Base-by-base conservation (phyloP, 768 basidiomycete species). In the Royoungia palumana region DNA sequence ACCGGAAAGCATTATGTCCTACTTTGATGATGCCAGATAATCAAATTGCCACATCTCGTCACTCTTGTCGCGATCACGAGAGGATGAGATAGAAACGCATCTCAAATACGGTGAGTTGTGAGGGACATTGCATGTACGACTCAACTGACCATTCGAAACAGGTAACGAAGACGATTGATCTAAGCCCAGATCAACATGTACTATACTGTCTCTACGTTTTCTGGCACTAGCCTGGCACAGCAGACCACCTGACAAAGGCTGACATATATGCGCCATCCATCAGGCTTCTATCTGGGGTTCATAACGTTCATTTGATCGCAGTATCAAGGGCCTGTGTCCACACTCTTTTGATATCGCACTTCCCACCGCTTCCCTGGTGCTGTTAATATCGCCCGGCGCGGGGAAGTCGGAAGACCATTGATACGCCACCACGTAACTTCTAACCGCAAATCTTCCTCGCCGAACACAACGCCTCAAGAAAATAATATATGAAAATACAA, bases 201-300 rank as follows among this genome's bases (percentile, higher is more conserved):
- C 27, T 13, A 13, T 28, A 6, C 27, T 5, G 27, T 28, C 11
- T 28, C 30, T 32, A 13, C 6, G 30, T 21, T 21, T n/a, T 6
- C 12, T 12, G 11, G 27, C 17, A 19, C 17, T 6, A 9, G 17
- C 32, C 14, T 44, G 34, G 39, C 8, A 4, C 19, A 13, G 13
- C 9, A 8, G 35, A 24, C 25, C 50, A 27, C 19, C 43, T 39
- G 47, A 42, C 34, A n/a, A n/a, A n/a, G n/a, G n/a, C n/a, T n/a
- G n/a, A n/a, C n/a, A n/a, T n/a, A 11, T 21, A 32, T 20, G 11
- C 24, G n/a, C 25, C n/a, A 14, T 47, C 11, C 38, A 38, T 41
- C 47, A 57, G 21, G 20, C 49, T 51, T 57, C 45, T 41, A 43
- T 46, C 47, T 19, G 49, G 47, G 28, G 34, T 28, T 45, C 35